A percentile compares a stretch with the other conserved stretches of the same genome.
These are phyloP conservation scores for Mortierella hygrophila DNA, from an alignment of 192 early-diverging fungal species.

Conservation along the genomic window DNA sequence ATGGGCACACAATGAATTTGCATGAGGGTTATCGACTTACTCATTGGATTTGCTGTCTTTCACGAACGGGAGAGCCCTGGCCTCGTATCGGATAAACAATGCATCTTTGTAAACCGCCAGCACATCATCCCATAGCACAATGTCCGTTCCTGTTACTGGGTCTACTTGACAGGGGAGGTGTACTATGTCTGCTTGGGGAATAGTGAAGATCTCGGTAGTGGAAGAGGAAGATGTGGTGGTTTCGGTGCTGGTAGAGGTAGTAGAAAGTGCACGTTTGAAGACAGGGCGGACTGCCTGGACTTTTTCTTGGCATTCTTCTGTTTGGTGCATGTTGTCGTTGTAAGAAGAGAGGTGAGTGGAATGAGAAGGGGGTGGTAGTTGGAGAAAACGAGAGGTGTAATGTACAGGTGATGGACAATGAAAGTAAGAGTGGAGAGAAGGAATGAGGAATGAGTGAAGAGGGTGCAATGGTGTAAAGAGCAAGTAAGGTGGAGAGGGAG, in stretches of 20 bases:
- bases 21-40: neutral
- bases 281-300: conserved; percentile 6
- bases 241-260: neutral
- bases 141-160: neutral
- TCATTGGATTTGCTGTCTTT: neutral
- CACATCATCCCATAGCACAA: neutral
- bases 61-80: neutral
- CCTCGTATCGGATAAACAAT: neutral
- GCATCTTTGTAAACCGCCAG: neutral
- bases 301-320: neutral
- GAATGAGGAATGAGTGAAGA: neutral
- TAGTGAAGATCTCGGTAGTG: no score
- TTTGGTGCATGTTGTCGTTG: neutral
- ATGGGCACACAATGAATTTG: neutral
- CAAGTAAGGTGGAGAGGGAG: neutral
- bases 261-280: neutral
- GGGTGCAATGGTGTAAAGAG: neutral
- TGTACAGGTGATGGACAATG: neutral
- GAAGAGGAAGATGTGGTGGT: neutral
- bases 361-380: neutral
- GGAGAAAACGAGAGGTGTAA: neutral
- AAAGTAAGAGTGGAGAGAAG: neutral
- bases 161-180: neutral
- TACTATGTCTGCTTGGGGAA: neutral
- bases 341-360: neutral